Evolutionary conservation across 2,329 filamentous ascomycete species (phyloP).

Genomic region (Rutstroemia sp.): DNA sequence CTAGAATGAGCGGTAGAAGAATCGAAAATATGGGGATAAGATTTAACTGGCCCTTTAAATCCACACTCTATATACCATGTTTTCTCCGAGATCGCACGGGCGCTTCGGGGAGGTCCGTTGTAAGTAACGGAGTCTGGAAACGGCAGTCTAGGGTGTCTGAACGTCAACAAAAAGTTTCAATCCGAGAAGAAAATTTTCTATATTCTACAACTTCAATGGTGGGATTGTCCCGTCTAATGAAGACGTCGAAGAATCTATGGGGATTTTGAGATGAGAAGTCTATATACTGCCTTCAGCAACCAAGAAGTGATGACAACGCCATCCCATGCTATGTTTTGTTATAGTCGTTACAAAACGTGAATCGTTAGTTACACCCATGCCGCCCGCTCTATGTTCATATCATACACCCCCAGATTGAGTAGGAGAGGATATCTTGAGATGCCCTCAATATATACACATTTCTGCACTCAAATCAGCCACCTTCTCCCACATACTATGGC

Average conservation of each 20-base stretch:
- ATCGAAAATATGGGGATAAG: neutral
- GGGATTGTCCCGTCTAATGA: no score
- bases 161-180: neutral
- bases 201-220: neutral
- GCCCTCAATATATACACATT: neutral
- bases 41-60: neutral
- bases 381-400: neutral
- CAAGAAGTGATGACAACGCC: neutral
- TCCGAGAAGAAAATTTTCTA: neutral
- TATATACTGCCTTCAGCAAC: neutral
- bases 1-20: neutral
- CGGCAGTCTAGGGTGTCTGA: no score
- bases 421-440: no score
- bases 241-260: no score
- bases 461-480: neutral
- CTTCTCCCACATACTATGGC: neutral
- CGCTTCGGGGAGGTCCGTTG: neutral
- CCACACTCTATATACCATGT: neutral
- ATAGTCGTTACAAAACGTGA: neutral
- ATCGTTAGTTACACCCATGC: neutral
- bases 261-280: neutral
- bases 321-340: neutral
- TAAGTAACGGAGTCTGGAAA: neutral
- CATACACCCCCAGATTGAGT: neutral
- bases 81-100: constrained; percentile 1